A percentile compares a stretch with the other conserved stretches of the same genome.
Conservation (phyloP, 139 green algal species). For the Chlamydomonas eustigma region DNA sequence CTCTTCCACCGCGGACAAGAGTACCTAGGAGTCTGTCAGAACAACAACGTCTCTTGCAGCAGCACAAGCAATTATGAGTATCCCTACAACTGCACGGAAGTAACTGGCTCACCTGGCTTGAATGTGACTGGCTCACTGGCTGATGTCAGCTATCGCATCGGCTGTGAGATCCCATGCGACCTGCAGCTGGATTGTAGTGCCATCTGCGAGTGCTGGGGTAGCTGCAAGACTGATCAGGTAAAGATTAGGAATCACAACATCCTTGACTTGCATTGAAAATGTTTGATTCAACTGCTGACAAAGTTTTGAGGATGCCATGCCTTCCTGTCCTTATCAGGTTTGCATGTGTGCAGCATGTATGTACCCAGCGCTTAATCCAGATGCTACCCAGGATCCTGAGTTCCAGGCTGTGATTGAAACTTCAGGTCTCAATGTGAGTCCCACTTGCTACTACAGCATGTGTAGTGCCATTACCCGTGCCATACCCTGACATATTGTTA, state of each 20-base stretch:
- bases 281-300: neutral
- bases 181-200: conserved; percentile 42
- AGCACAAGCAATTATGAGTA: conserved; percentile 20
- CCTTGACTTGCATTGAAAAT: neutral
- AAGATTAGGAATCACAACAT: neutral
- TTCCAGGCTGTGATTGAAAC: neutral
- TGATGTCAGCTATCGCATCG: conserved; percentile 20
- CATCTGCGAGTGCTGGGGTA: conserved; percentile 23
- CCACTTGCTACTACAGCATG: too few relatives aligned
- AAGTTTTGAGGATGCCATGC: neutral
- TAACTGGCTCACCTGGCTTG: neutral
- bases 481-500: too few relatives aligned
- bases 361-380: neutral
- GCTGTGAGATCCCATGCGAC: conserved; percentile 49
- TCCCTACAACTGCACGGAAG: conserved; percentile 44
- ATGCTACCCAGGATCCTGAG: neutral
- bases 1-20: conserved; percentile 27
- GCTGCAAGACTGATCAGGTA: conserved; percentile 9
- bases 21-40: conserved; percentile 54
- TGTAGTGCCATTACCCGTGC: too few relatives aligned
- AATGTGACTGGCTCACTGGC: conserved; percentile 19
- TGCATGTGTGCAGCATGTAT: neutral
- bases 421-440: neutral
- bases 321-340: neutral
- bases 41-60: conserved; percentile 30